phyloP scores from a whole-genome alignment of 225 moss, liverwort and hornwort species.

The Physcomitrium patens region DNA sequence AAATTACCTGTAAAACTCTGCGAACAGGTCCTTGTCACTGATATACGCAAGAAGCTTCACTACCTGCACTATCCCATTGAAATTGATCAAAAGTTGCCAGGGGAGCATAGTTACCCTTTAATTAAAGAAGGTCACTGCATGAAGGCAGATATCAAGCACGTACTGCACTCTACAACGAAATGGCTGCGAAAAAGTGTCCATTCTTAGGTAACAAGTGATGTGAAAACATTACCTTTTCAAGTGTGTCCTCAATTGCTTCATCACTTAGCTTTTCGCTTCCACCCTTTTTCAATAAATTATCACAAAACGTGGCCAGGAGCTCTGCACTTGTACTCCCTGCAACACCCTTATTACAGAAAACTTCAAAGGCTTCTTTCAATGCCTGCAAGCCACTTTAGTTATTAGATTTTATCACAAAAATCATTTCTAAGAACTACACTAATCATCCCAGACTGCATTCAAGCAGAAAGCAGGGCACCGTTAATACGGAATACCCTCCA shows the following conservation, averaged over 20 bases:
- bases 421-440: not conserved
- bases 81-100: not conserved
- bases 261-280: constrained; percentile 78
- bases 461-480: not conserved
- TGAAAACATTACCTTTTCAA: constrained; percentile 63
- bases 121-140: not conserved
- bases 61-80: constrained; percentile 51
- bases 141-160: not conserved
- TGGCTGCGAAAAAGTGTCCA: not conserved
- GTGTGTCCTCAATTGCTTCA: constrained; percentile 72
- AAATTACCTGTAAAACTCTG: constrained; percentile 79
- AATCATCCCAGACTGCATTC: not conserved
- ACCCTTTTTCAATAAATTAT: constrained; percentile 67
- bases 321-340: constrained; percentile 80
- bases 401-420: not conserved
- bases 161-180: not conserved
- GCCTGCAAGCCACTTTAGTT: constrained; percentile 40
- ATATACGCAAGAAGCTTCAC: constrained; percentile 95
- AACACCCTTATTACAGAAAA: constrained; percentile 74
- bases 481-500: not conserved
- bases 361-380: constrained; percentile 74
- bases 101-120: not conserved
- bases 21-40: constrained; percentile 91
- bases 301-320: constrained; percentile 73
- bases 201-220: too few relatives aligned